phyloP scores from a whole-genome alignment of 192 early-diverging fungal species.

The Haplosporangium gracile region DNA sequence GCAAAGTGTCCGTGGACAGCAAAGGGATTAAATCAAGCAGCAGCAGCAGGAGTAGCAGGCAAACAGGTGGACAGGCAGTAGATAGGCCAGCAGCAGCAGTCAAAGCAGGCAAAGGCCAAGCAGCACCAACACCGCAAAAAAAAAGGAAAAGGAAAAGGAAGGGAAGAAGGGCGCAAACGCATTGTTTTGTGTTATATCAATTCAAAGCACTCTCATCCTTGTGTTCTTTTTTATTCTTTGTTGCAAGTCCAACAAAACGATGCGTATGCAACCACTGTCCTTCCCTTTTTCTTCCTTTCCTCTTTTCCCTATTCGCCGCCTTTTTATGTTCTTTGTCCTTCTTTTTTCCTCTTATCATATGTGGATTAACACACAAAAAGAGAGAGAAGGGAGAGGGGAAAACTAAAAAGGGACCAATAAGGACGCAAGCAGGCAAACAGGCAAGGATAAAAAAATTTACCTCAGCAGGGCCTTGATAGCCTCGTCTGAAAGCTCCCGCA shows the following conservation, averaged over 20 bases:
- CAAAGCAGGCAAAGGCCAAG: not conserved
- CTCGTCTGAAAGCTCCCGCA: conserved; percentile 53
- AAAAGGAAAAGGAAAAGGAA: not conserved
- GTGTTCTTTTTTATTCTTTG: not conserved
- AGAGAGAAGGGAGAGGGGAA: not conserved
- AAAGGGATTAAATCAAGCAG: not conserved
- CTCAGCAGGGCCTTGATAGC: conserved; percentile 56
- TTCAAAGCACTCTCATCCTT: not conserved
- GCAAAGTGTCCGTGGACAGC: conserved; percentile 1
- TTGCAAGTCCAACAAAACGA: too few relatives aligned
- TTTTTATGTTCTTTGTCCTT: not conserved
- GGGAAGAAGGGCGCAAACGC: not conserved
- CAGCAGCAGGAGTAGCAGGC: not conserved
- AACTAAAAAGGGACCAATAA: conserved; percentile 11
- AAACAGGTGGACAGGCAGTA: not conserved
- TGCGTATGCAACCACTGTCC: not conserved
- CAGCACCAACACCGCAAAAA: not conserved
- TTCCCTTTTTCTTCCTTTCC: not conserved
- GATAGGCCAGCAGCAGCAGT: not conserved
- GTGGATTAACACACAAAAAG: not conserved
- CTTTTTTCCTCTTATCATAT: not conserved
- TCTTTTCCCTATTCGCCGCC: not conserved
- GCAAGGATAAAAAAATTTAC: conserved; percentile 20
- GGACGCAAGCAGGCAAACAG: conserved; percentile 8
- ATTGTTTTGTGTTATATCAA: not conserved